These are phyloP conservation scores for Ligustrum vulgare DNA, from an alignment of 257 asterid genomes.

Conservation along the genomic window DNA sequence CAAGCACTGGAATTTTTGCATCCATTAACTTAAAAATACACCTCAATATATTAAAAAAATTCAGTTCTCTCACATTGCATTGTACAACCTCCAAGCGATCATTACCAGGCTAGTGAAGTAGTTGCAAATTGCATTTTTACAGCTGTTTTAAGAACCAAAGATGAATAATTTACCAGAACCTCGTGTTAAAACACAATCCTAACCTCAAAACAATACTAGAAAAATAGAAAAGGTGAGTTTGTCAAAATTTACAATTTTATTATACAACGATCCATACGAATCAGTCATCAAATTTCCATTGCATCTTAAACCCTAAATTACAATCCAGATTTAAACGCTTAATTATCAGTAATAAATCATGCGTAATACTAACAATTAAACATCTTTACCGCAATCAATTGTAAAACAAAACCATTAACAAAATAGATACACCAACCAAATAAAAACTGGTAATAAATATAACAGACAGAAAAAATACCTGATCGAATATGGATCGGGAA, in stretches of 20 bases:
- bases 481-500: constrained; percentile 6
- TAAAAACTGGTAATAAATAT: background rate
- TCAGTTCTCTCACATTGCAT: background rate
- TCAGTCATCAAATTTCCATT: background rate
- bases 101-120: background rate
- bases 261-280: background rate
- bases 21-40: background rate
- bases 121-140: background rate
- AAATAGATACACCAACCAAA: background rate
- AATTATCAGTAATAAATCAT: background rate
- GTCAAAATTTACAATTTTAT: background rate
- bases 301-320: constrained; percentile 15
- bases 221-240: background rate
- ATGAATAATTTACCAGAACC: background rate
- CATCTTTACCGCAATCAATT: background rate
- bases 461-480: constrained; percentile 13
- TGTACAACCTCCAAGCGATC: background rate
- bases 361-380: background rate
- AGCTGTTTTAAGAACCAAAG: background rate
- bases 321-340: background rate
- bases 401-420: background rate
- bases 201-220: background rate
- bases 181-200: background rate
- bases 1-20: background rate
- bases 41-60: background rate